Evolutionary conservation across 2,329 filamentous ascomycete species (phyloP).

Genomic region (Fusarium tupiense): DNA sequence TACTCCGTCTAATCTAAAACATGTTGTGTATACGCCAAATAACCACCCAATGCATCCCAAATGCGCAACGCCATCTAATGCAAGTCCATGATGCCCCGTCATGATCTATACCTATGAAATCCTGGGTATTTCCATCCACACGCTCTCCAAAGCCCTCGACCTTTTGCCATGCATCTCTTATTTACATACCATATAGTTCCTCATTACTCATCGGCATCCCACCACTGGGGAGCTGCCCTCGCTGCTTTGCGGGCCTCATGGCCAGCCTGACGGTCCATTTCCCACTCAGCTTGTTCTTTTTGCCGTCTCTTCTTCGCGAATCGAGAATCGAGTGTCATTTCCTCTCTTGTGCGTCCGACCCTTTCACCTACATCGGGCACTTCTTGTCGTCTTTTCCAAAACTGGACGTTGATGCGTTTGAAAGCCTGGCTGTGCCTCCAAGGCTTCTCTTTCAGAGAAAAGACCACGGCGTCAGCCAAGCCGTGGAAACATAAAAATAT

Average conservation of each 20-base stretch:
- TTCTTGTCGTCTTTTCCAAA: constrained; percentile 16
- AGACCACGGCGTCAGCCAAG: constrained; percentile 73
- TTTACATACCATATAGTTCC: neutral
- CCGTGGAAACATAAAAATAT: constrained; percentile 73
- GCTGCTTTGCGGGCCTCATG: constrained; percentile 2
- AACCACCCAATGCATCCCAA: constrained; percentile 2
- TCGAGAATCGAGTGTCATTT: constrained; percentile 61
- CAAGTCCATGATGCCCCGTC: constrained; percentile 9
- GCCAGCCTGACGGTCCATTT: constrained; percentile 26
- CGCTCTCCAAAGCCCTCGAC: neutral
- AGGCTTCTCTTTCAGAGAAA: constrained; percentile 75
- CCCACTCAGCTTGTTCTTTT: constrained; percentile 55
- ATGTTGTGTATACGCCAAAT: neutral
- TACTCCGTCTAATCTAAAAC: neutral
- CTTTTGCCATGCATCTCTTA: neutral
- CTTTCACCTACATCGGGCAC: constrained; percentile 25
- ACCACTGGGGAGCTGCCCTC: constrained; percentile 43
- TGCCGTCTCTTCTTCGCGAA: constrained; percentile 60
- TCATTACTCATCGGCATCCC: constrained; percentile 41
- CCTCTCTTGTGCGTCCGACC: constrained; percentile 60
- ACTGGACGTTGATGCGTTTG: constrained; percentile 16
- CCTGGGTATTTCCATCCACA: constrained; percentile 34
- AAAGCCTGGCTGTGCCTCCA: constrained; percentile 57
- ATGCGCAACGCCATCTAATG: constrained; percentile 31
- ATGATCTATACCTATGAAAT: constrained; percentile 3